Conservation (phyloP, 768 basidiomycete genomes). For the Lepiota brunneoincarnata region DNA sequence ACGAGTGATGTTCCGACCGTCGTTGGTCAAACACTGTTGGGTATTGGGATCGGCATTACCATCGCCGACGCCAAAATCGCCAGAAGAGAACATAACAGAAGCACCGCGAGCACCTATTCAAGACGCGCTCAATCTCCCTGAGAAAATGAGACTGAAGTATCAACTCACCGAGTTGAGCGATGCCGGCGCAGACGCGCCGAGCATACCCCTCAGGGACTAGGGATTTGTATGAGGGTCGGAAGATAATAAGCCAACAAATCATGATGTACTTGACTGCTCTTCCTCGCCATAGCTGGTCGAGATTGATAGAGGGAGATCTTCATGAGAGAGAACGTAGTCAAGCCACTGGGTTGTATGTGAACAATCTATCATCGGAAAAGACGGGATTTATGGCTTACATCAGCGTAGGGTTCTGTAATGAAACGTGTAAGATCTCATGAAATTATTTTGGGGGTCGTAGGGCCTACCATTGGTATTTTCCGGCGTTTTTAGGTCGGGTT, state of each 20-base stretch:
- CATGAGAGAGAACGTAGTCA: constrained; percentile 48
- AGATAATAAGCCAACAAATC: neutral
- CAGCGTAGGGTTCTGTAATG: constrained; percentile 17
- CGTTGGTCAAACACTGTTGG: constrained; percentile 56
- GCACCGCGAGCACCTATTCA: constrained; percentile 58
- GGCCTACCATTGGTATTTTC: constrained; percentile 35
- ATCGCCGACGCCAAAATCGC: constrained; percentile 71
- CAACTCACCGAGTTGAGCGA: constrained; percentile 61
- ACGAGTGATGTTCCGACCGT: constrained; percentile 47
- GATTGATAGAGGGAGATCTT: constrained; percentile 53
- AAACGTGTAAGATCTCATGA: neutral
- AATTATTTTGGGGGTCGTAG: neutral
- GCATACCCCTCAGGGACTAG: constrained; percentile 60
- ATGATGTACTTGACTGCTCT: constrained; percentile 60
- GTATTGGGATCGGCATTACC: constrained; percentile 48
- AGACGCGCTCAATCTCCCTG: neutral
- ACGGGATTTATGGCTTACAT: constrained; percentile 11
- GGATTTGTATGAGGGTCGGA: neutral
- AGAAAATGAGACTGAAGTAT: neutral
- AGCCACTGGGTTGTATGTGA: constrained; percentile 41
- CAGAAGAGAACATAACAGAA: constrained; percentile 62
- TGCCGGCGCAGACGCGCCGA: constrained; percentile 51
- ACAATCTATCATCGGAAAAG: neutral
- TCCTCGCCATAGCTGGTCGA: constrained; percentile 74
- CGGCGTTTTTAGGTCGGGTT: constrained; percentile 39